phyloP scores from a whole-genome alignment of 495 filamentous ascomycete species.

The Daldinia childiae region DNA sequence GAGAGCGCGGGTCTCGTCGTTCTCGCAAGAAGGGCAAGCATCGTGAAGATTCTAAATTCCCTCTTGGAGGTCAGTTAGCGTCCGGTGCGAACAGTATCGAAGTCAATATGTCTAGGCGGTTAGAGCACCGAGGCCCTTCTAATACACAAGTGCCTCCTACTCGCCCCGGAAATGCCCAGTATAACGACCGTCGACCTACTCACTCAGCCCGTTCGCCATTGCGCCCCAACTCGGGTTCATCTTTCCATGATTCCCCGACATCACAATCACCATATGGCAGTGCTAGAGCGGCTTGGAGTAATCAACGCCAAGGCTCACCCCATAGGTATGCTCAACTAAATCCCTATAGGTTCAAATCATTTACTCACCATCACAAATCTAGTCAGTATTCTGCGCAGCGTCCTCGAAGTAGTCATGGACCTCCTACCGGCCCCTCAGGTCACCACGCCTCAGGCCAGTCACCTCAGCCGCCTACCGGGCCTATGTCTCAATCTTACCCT shows the following conservation, averaged over 20 bases:
- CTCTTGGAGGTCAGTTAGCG: conserved; percentile 46
- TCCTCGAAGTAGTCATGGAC: conserved; percentile 62
- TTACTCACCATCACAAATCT: conserved; percentile 40
- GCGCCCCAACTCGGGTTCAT: conserved; percentile 65
- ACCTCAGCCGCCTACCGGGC: conserved; percentile 56
- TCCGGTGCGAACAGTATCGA: conserved; percentile 61
- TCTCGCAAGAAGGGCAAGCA: conserved; percentile 48
- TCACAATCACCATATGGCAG: conserved; percentile 72
- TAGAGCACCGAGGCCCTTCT: conserved; percentile 53
- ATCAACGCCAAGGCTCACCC: conserved; percentile 65
- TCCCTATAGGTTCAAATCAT: conserved; percentile 27
- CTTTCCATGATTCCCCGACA: conserved; percentile 73
- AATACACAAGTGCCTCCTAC: conserved; percentile 46
- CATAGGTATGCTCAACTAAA: conserved; percentile 62
- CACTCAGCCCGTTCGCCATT: conserved; percentile 60
- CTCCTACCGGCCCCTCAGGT: conserved; percentile 61
- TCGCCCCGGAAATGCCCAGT: conserved; percentile 45
- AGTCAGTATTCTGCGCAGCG: conserved; percentile 68
- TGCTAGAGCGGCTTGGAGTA: conserved; percentile 66
- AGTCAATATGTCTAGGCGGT: conserved; percentile 55
- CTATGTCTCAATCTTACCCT: conserved; percentile 62
- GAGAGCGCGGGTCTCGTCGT: conserved; percentile 42
- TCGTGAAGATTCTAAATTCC: conserved; percentile 48
- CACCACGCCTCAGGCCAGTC: conserved; percentile 60
- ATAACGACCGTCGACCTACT: conserved; percentile 59